These are phyloP conservation scores for Tuber melanosporum DNA, from an alignment of 495 filamentous ascomycete species.

Conservation along the genomic window DNA sequence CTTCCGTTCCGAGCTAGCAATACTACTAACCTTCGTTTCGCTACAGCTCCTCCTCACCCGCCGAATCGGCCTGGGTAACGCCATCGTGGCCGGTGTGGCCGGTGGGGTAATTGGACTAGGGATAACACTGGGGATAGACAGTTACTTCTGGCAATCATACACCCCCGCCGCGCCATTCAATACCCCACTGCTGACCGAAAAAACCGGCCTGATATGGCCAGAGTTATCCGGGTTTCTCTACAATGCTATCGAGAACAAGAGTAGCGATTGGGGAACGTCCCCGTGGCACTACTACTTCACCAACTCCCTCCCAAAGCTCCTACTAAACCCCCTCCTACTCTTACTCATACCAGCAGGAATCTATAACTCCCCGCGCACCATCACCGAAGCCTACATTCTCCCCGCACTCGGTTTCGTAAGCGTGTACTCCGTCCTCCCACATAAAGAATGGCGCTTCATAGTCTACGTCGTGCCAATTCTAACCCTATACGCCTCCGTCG, in stretches of 20 bases:
- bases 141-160: constrained; percentile 76
- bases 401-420: constrained; percentile 66
- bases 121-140: constrained; percentile 68
- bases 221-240: constrained; percentile 84
- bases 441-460: constrained; percentile 97
- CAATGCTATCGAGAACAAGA: constrained; percentile 73
- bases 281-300: constrained; percentile 80
- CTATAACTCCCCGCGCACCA: constrained; percentile 50
- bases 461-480: constrained; percentile 77
- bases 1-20: constrained; percentile 82
- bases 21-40: constrained; percentile 61
- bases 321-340: constrained; percentile 67
- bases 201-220: constrained; percentile 68
- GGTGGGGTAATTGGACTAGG: constrained; percentile 58
- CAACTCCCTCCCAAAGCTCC: constrained; percentile 70
- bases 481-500: constrained; percentile 68
- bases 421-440: constrained; percentile 76
- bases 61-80: constrained; percentile 53
- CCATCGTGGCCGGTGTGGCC: constrained; percentile 61
- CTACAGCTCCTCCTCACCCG: constrained; percentile 53
- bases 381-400: constrained; percentile 53
- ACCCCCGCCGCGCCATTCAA: constrained; percentile 37
- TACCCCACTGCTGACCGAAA: constrained; percentile 36
- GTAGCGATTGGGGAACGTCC: constrained; percentile 78
- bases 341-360: constrained; percentile 52